phyloP scores from a whole-genome alignment of 495 filamentous ascomycete genomes.

The Trypethelium eluteriae region DNA sequence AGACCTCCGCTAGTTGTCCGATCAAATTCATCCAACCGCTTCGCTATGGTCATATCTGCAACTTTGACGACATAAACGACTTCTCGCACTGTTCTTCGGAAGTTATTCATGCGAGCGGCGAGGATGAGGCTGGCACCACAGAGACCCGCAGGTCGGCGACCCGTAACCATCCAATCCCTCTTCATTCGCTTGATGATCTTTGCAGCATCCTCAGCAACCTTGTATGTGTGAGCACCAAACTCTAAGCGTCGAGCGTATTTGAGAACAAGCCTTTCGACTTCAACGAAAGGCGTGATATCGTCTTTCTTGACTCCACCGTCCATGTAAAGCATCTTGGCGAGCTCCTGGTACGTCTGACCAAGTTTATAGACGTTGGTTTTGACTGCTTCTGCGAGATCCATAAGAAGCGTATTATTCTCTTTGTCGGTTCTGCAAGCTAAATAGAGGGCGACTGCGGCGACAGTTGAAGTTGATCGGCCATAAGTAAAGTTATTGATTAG shows the following conservation, averaged over 20 bases:
- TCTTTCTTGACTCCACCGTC: slow-evolving; percentile 36
- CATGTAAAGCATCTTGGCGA: slow-evolving; percentile 58
- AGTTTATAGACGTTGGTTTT: slow-evolving; percentile 86
- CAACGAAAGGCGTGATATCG: slow-evolving; percentile 52
- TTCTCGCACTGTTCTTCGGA: slow-evolving; percentile 80
- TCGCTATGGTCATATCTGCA: slow-evolving; percentile 78
- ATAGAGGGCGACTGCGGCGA: slow-evolving; percentile 81
- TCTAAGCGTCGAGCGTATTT: slow-evolving; percentile 85
- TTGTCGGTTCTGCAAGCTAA: slow-evolving; percentile 65
- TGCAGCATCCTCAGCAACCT: slow-evolving; percentile 77
- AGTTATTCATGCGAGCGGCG: slow-evolving; percentile 95
- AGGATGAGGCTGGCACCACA: slow-evolving; percentile 91
- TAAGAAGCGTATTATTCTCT: slow-evolving; percentile 66
- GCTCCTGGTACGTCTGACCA: slow-evolving; percentile 70
- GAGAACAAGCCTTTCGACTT: slow-evolving; percentile 72
- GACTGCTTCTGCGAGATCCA: slow-evolving; percentile 76
- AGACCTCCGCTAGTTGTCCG: slow-evolving; percentile 68
- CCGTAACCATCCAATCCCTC: slow-evolving; percentile 89
- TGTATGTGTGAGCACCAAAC: slow-evolving; percentile 66
- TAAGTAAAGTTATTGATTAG: slow-evolving; percentile 73
- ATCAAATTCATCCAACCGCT: slow-evolving; percentile 83
- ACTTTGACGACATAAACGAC: slow-evolving; percentile 95
- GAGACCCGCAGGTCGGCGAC: slow-evolving; percentile 85
- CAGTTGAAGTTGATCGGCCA: slow-evolving; percentile 75
- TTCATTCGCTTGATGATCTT: slow-evolving; percentile 86